phyloP scores from a whole-genome alignment of 1,284 basidiomycete genomes.

The Pyrrhoderma noxium region DNA sequence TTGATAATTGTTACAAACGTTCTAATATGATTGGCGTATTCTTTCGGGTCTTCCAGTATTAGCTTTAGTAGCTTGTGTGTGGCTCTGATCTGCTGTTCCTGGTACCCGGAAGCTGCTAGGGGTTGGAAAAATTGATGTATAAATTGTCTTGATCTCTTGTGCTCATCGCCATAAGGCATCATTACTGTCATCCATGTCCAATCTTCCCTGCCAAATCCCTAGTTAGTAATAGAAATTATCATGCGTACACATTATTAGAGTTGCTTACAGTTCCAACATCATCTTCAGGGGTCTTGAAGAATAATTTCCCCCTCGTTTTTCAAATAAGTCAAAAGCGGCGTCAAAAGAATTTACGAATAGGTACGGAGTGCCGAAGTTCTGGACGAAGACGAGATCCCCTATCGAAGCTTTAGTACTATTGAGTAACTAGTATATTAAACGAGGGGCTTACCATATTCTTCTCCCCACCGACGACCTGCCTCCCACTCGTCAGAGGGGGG shows the following conservation, averaged over 20 bases:
- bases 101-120: not conserved
- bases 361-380: slow-evolving; percentile 20
- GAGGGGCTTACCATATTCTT: slow-evolving; percentile 17
- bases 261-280: slow-evolving; percentile 14
- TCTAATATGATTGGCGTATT: slow-evolving; percentile 3
- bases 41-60: not conserved
- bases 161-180: slow-evolving; percentile 10
- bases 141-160: not conserved
- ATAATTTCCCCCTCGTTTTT: slow-evolving; percentile 21
- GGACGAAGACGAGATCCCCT: slow-evolving; percentile 23
- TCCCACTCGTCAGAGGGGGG: slow-evolving; percentile 17
- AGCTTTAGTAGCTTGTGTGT: not conserved
- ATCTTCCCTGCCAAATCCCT: not conserved
- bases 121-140: slow-evolving; percentile 6
- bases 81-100: not conserved
- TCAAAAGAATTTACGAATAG: slow-evolving; percentile 23
- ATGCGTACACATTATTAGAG: not conserved
- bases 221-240: too few relatives aligned
- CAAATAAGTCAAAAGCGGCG: slow-evolving; percentile 21
- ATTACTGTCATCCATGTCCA: slow-evolving; percentile 8
- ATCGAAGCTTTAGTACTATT: not conserved
- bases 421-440: not conserved
- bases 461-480: slow-evolving; percentile 17
- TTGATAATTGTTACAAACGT: not conserved
- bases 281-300: slow-evolving; percentile 20